Evolutionary conservation across 495 filamentous ascomycete species (phyloP).

Genomic region (Penicillium bialowiezense): DNA sequence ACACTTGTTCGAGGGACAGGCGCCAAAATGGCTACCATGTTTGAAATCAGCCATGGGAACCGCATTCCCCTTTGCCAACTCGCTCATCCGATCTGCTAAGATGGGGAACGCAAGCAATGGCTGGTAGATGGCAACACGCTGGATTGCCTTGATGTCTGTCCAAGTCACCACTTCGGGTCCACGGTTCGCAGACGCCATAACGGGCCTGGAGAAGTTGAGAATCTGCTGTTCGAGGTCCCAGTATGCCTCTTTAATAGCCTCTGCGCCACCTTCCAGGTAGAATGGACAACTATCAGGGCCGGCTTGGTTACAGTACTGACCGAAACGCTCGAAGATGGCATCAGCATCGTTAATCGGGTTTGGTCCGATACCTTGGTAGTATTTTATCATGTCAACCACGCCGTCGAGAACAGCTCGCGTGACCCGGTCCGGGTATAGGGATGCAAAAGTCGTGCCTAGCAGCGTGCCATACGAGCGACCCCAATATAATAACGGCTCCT

Average conservation of each 20-base stretch:
- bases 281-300: slow-evolving; percentile 41
- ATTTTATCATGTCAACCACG: slow-evolving; percentile 50
- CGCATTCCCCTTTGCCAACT: slow-evolving; percentile 54
- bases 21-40: slow-evolving; percentile 25
- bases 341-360: slow-evolving; percentile 50
- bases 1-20: slow-evolving; percentile 41
- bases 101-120: slow-evolving; percentile 57
- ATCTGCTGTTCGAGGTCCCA: slow-evolving; percentile 35
- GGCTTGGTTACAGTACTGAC: slow-evolving; percentile 44
- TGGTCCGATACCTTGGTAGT: slow-evolving; percentile 38
- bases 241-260: slow-evolving; percentile 41
- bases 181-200: slow-evolving; percentile 30
- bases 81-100: slow-evolving; percentile 52
- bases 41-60: slow-evolving; percentile 48
- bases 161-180: slow-evolving; percentile 43
- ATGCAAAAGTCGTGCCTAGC: slow-evolving; percentile 56
- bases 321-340: slow-evolving; percentile 45
- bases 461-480: slow-evolving; percentile 69
- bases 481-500: slow-evolving; percentile 57
- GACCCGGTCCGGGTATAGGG: slow-evolving; percentile 52
- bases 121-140: slow-evolving; percentile 46
- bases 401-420: slow-evolving; percentile 50
- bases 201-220: slow-evolving; percentile 43
- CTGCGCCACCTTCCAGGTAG: slow-evolving; percentile 35
- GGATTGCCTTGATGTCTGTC: slow-evolving; percentile 36